Conservation (phyloP, 176 grass and related monocot species). For the Phragmites australis region DNA sequence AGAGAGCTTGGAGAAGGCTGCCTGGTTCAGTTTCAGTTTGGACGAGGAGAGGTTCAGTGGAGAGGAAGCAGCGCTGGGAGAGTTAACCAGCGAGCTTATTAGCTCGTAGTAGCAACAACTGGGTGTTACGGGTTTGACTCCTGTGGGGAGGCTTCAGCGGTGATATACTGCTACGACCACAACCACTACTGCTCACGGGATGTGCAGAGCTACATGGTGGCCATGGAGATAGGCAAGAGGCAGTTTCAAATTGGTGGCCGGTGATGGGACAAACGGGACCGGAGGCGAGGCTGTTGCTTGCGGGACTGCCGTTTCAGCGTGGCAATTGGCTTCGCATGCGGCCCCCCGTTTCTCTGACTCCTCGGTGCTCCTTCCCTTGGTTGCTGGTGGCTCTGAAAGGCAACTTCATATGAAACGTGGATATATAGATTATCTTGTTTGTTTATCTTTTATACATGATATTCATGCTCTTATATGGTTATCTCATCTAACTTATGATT, state of each 20-base stretch:
- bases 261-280: slow-evolving; percentile 24
- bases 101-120: background rate
- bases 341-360: background rate
- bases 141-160: slow-evolving; percentile 3
- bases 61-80: background rate
- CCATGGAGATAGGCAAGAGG: background rate
- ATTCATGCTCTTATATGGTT: too few species aligned
- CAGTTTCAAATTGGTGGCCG: slow-evolving; percentile 38
- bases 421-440: too few species aligned
- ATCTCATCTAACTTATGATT: too few species aligned
- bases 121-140: background rate
- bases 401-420: too few species aligned
- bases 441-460: too few species aligned
- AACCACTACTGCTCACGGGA: background rate
- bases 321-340: background rate
- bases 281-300: slow-evolving; percentile 45
- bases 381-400: too few species aligned
- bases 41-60: background rate
- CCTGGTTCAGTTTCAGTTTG: too few species aligned
- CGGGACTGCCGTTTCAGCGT: slow-evolving; percentile 40
- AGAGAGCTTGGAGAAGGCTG: too few species aligned
- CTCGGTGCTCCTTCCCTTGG: too few species aligned
- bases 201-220: background rate
- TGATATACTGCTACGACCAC: background rate
- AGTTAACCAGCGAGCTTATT: background rate